A percentile compares a stretch with the other conserved stretches of the same genome.
phyloP scores from a whole-genome alignment of 164 flowering plant genomes.

The Vitis amurensis region DNA sequence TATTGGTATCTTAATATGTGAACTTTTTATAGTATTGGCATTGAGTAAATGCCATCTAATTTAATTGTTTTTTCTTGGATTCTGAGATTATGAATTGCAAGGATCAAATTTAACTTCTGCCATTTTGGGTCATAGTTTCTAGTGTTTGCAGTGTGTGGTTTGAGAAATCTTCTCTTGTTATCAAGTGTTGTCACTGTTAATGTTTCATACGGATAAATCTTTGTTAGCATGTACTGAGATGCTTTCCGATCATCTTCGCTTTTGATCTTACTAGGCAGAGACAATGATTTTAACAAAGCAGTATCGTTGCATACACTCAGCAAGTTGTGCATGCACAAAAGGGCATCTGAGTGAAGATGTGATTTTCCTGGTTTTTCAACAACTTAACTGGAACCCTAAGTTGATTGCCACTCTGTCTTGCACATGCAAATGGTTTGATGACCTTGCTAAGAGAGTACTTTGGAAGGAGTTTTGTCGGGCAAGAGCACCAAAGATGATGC shows the following conservation, averaged over 20 bases:
- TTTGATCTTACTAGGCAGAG: slow-evolving; percentile 16
- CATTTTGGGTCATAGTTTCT: not conserved
- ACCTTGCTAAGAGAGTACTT: slow-evolving; percentile 81
- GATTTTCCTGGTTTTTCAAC: slow-evolving; percentile 72
- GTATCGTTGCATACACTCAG: slow-evolving; percentile 87
- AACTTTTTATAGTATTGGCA: no score
- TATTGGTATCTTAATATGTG: no score
- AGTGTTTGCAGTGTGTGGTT: not conserved
- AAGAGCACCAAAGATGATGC: slow-evolving; percentile 96
- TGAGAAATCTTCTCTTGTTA: not conserved
- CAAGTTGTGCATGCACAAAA: slow-evolving; percentile 81
- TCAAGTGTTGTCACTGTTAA: not conserved
- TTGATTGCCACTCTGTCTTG: slow-evolving; percentile 79
- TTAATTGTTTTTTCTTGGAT: no score
- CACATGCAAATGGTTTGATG: slow-evolving; percentile 98
- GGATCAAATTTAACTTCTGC: no score
- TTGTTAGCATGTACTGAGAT: not conserved
- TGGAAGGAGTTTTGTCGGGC: slow-evolving; percentile 95
- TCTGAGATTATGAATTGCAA: no score
- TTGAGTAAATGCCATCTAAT: no score
- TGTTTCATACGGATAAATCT: not conserved
- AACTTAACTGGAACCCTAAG: slow-evolving; percentile 92
- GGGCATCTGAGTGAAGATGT: slow-evolving; percentile 87
- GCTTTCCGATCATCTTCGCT: not conserved
- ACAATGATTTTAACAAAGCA: slow-evolving; percentile 75